Base-by-base conservation (phyloP, 169 alveolate species). In the Plasmodium chabaudi region DNA sequence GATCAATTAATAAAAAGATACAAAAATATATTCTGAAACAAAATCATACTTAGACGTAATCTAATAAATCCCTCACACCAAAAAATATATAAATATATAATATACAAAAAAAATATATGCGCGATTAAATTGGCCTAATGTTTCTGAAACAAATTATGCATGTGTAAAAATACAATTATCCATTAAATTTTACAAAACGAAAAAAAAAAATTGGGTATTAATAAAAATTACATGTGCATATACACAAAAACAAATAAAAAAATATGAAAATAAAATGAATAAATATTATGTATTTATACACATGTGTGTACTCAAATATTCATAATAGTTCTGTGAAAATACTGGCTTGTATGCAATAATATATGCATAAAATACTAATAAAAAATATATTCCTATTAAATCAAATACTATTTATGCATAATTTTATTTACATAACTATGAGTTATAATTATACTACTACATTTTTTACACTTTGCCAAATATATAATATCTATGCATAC, bases 1-100 rank as follows among this genome's bases (percentile, higher is more conserved):
- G 0, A 51, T 51, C 21, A 61, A 19, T 21, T 21, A 61, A 61
- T 21, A 25, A 61, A 61, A 25, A 25, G 21, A 61, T 61, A 42
- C 19, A 61, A 55, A 60, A 60, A 19, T 47, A 61, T 61, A 21
- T 61, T 21, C 34, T 46, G 27, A 55, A 46, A 56, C 13, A 53
- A 72, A 72, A 72, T 56, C 87, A 72, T 72, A 72, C 70, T 72
- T 72, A 72, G 70, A 56, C 87, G 70, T 39, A 72, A 47, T 47
- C 55, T 49, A 53, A 70, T 70, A 34, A 21, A 70, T 34, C 7
- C 42, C 42, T 34, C 42, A 5, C 42, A 34, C 42, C 42, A 70
- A 57, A 15, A 61, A 61, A 61, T 21, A 61, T 56, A 42, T 13
- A 56, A 51, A 42, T 25, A 55, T 25, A 71, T 51, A 72, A 56